A percentile compares a stretch with the other conserved stretches of the same genome.
Conservation (phyloP, 257 asterid species). For the Fraxinus excelsior region DNA sequence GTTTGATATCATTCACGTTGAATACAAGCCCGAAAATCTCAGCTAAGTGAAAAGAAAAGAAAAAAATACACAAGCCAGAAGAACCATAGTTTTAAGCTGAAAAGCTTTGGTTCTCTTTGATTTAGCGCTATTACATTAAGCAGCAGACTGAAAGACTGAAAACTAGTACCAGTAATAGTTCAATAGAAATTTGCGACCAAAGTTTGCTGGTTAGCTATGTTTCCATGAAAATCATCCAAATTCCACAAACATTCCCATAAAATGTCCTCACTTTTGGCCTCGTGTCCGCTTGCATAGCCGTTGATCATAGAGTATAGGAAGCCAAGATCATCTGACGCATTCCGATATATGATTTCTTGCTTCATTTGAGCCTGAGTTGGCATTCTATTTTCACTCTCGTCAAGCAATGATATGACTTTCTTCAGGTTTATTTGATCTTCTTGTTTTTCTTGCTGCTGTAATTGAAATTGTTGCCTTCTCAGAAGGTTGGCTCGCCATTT, state of each 20-base stretch:
- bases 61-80: neutral
- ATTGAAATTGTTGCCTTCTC: slow-evolving; percentile 62
- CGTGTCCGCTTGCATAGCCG: slow-evolving; percentile 34
- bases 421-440: slow-evolving; percentile 39
- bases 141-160: neutral
- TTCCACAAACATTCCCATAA: slow-evolving; percentile 77
- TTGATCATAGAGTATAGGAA: slow-evolving; percentile 41
- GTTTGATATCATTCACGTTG: neutral
- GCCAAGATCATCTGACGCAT: slow-evolving; percentile 22
- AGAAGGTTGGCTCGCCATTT: slow-evolving; percentile 48
- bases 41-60: neutral
- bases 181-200: slow-evolving; percentile 32
- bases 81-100: slow-evolving; percentile 1
- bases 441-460: slow-evolving; percentile 39
- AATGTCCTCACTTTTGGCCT: slow-evolving; percentile 42
- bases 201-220: slow-evolving; percentile 32
- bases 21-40: neutral
- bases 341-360: slow-evolving; percentile 36
- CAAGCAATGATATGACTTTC: slow-evolving; percentile 41
- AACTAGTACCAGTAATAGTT: neutral
- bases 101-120: slow-evolving; percentile 31
- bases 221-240: slow-evolving; percentile 57
- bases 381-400: slow-evolving; percentile 34
- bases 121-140: neutral
- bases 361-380: slow-evolving; percentile 33